Percentiles rank a stretch among this genome's conserved stretches.
These are phyloP conservation scores for Xylaria sp. DNA, from an alignment of 2,329 filamentous ascomycete genomes.

Conservation along the genomic window DNA sequence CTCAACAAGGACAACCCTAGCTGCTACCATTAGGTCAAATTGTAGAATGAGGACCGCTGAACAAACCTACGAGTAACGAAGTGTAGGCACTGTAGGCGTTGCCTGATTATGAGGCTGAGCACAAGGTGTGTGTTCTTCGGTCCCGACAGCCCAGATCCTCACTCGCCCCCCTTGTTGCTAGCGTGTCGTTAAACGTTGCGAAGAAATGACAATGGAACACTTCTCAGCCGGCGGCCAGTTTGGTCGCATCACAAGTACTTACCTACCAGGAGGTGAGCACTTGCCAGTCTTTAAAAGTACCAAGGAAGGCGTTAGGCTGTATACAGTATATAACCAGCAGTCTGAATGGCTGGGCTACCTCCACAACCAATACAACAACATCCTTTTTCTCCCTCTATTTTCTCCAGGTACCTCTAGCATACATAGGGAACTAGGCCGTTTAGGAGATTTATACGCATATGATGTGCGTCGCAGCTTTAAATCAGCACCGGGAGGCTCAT, in stretches of 20 bases:
- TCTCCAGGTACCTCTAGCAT: too few species aligned
- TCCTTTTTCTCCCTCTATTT: too few species aligned
- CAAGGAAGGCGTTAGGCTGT: too few species aligned
- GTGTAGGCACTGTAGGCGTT: not conserved
- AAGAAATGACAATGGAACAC: not conserved
- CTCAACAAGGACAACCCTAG: not conserved
- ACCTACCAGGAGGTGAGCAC: too few species aligned
- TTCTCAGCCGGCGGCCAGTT: not conserved
- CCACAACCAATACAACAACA: too few species aligned
- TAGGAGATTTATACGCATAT: not conserved
- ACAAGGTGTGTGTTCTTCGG: conserved; percentile 14
- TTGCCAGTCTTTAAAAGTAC: too few species aligned
- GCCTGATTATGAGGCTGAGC: conserved; percentile 16
- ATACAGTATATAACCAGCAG: too few species aligned
- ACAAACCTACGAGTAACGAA: not conserved
- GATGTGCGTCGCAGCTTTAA: not conserved
- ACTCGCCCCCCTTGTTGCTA: conserved; percentile 1
- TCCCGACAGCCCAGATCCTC: conserved; percentile 19
- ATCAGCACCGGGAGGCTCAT: not conserved
- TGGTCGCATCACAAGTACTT: not conserved
- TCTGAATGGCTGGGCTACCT: too few species aligned
- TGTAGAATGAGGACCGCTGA: not conserved
- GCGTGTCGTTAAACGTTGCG: not conserved
- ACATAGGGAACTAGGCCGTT: too few species aligned
- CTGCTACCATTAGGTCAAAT: not conserved